These are phyloP conservation scores for Ustilago curta DNA, from an alignment of 1,284 basidiomycete genomes.

Conservation along the genomic window DNA sequence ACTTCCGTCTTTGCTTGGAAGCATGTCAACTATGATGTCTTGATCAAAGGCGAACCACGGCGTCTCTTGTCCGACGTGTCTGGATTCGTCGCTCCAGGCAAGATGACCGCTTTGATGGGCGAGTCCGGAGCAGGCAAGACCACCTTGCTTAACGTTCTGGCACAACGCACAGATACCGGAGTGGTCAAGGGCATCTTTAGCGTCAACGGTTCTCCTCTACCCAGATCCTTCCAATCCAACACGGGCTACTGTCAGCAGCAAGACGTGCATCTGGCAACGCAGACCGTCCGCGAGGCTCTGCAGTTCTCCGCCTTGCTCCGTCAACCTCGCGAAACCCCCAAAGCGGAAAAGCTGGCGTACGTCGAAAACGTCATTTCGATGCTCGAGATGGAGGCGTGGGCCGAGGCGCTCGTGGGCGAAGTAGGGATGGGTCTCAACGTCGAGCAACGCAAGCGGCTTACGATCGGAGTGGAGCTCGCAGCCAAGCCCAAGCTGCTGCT, in stretches of 20 bases:
- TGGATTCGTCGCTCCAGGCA: constrained; percentile 59
- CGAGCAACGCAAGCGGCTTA: constrained; percentile 62
- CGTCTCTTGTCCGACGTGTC: constrained; percentile 70
- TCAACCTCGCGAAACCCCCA: constrained; percentile 51
- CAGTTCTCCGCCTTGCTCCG: constrained; percentile 61
- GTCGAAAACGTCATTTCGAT: constrained; percentile 58
- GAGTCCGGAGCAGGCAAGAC: constrained; percentile 65
- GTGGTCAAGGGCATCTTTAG: constrained; percentile 52
- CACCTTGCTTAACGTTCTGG: constrained; percentile 61
- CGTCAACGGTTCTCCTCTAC: constrained; percentile 49
- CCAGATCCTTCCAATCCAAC: constrained; percentile 56
- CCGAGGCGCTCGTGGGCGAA: constrained; percentile 60
- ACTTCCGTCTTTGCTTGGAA: constrained; percentile 56
- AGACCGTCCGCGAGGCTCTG: constrained; percentile 61
- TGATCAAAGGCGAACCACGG: constrained; percentile 55
- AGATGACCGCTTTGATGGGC: constrained; percentile 64
- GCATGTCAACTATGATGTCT: constrained; percentile 57
- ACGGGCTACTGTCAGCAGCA: constrained; percentile 63
- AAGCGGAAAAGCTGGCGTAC: constrained; percentile 55
- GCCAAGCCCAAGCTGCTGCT: constrained; percentile 62
- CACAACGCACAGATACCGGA: constrained; percentile 53
- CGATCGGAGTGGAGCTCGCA: constrained; percentile 63
- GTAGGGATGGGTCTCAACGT: constrained; percentile 55
- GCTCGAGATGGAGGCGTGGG: constrained; percentile 59
- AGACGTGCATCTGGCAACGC: constrained; percentile 54